A percentile compares a stretch with the other conserved stretches of the same genome.
Conservation (phyloP, 257 asterid genomes). For the Solanum lycopersicoides region DNA sequence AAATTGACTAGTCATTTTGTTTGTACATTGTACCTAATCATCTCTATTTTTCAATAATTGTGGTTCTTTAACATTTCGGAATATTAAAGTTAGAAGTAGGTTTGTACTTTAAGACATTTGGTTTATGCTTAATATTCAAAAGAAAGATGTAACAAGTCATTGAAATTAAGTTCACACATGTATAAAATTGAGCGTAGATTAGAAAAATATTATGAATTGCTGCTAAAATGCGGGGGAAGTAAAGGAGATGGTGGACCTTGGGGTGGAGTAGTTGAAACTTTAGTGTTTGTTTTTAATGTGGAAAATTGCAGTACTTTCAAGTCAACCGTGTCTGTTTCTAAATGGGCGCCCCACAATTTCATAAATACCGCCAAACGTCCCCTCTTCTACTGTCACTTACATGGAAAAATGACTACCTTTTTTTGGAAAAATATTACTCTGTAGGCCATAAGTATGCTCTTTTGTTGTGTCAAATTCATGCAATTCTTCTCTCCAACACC, state of each 20-base stretch:
- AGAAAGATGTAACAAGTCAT: background rate
- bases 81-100: background rate
- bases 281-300: conserved; percentile 34
- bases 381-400: conserved; percentile 11
- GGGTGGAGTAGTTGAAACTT: conserved; percentile 66
- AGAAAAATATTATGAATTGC: background rate
- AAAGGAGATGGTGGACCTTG: background rate
- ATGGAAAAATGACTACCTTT: conserved; percentile 31
- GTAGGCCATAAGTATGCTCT: background rate
- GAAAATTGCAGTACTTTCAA: conserved; percentile 7
- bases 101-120: background rate
- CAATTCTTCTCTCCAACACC: background rate
- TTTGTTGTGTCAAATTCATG: background rate
- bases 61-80: background rate
- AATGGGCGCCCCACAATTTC: conserved; percentile 10
- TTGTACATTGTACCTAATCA: background rate
- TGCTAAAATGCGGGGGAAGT: conserved; percentile 14
- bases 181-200: background rate
- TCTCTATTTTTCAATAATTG: background rate
- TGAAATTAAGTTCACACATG: background rate
- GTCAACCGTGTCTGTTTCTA: conserved; percentile 49
- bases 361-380: background rate
- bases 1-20: background rate
- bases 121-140: background rate
- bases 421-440: background rate